A percentile compares a stretch with the other conserved stretches of the same genome.
phyloP scores from a whole-genome alignment of 2,329 filamentous ascomycete genomes.

The Trichoderma brevicompactum region DNA sequence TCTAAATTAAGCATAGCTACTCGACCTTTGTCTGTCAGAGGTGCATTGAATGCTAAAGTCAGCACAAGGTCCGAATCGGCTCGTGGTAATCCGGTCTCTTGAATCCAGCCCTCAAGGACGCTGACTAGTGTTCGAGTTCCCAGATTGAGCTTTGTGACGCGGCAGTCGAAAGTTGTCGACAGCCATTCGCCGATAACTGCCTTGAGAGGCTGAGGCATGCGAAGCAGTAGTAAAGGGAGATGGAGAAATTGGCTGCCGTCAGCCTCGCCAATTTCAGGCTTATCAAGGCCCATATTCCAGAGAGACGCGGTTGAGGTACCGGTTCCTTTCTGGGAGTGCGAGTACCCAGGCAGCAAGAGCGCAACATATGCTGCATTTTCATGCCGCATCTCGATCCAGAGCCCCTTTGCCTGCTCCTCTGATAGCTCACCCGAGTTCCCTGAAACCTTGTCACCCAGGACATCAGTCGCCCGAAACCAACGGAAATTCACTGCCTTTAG shows the following conservation, averaged over 20 bases:
- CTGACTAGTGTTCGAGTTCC: conserved; percentile 55
- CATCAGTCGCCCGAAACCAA: conserved; percentile 47
- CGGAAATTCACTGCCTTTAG: conserved; percentile 54
- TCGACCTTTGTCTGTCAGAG: conserved; percentile 34
- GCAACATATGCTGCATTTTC: conserved; percentile 58
- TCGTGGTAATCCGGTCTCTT: conserved; percentile 43
- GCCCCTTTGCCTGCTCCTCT: conserved; percentile 38
- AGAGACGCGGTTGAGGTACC: conserved; percentile 14
- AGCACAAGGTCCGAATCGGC: conserved; percentile 53
- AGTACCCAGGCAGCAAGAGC: conserved; percentile 52
- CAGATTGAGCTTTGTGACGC: conserved; percentile 54
- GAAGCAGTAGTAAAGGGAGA: conserved; percentile 58
- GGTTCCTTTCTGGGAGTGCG: conserved; percentile 3
- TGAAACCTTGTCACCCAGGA: conserved; percentile 40
- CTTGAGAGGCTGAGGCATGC: conserved; percentile 60
- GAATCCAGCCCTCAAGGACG: conserved; percentile 58
- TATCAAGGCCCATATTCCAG: conserved; percentile 35
- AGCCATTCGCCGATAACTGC: conserved; percentile 56
- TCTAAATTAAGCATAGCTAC: background rate
- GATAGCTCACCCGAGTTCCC: conserved; percentile 29
- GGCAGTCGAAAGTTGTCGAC: conserved; percentile 59
- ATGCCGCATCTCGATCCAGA: conserved; percentile 56
- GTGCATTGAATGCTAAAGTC: conserved; percentile 56
- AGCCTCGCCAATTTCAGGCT: conserved; percentile 11
- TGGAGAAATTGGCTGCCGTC: conserved; percentile 46